These are phyloP conservation scores for Psilocybe cubensis DNA, from an alignment of 768 basidiomycete genomes.

Conservation along the genomic window DNA sequence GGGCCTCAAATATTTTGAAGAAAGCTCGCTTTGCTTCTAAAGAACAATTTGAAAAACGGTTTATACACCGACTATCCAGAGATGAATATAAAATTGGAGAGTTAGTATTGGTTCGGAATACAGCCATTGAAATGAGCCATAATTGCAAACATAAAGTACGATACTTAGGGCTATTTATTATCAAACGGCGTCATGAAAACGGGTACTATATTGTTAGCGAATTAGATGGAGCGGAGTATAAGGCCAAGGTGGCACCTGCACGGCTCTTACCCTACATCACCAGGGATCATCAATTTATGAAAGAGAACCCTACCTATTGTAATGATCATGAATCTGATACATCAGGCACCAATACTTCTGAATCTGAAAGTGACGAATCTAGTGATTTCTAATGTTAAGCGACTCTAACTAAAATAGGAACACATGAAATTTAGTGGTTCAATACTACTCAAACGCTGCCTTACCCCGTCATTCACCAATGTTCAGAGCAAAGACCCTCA, in stretches of 20 bases:
- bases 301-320: too few relatives aligned
- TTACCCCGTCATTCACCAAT: too few relatives aligned
- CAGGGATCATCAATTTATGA: neutral
- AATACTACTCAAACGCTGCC: too few relatives aligned
- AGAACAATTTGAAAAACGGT: conserved; percentile 1
- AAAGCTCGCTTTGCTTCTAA: neutral
- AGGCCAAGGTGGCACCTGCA: neutral
- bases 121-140: neutral
- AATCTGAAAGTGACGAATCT: too few relatives aligned
- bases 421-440: too few relatives aligned
- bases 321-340: too few relatives aligned
- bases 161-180: neutral
- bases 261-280: neutral
- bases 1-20: neutral
- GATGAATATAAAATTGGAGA: neutral
- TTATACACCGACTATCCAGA: neutral
- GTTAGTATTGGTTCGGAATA: neutral
- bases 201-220: neutral
- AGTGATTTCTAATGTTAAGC: too few relatives aligned
- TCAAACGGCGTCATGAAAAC: neutral
- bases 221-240: neutral
- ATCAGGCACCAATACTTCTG: too few relatives aligned
- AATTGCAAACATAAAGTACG: neutral
- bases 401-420: too few relatives aligned
- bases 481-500: too few relatives aligned